A percentile compares a stretch with the other conserved stretches of the same genome.
These are phyloP conservation scores for Collariella sp. DNA, from an alignment of 495 filamentous ascomycete species.

Conservation along the genomic window DNA sequence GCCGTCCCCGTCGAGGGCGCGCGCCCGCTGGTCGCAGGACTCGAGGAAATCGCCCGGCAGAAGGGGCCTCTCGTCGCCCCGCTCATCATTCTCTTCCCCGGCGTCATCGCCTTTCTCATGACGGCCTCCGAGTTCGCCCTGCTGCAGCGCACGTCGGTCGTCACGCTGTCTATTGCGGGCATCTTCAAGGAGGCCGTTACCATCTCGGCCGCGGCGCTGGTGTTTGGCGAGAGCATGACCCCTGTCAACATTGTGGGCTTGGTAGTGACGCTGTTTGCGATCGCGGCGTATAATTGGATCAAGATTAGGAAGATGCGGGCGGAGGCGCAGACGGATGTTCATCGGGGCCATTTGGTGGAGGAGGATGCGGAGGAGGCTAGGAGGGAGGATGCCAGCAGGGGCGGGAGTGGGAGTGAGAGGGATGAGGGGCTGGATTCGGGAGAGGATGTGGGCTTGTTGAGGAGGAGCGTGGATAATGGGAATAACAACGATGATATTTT, in stretches of 20 bases:
- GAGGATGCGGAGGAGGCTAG: background rate
- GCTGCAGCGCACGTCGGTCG: conserved; percentile 88
- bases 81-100: conserved; percentile 77
- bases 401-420: conserved; percentile 15
- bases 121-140: conserved; percentile 93
- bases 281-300: conserved; percentile 87
- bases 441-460: conserved; percentile 21
- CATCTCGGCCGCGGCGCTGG: conserved; percentile 76
- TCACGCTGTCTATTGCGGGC: conserved; percentile 91
- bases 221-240: conserved; percentile 86
- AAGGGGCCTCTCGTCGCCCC: conserved; percentile 52
- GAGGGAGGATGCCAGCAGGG: conserved; percentile 4
- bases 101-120: conserved; percentile 90
- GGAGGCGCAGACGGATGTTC: conserved; percentile 49
- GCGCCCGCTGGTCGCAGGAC: conserved; percentile 50
- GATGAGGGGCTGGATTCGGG: conserved; percentile 13
- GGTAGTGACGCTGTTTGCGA: conserved; percentile 78
- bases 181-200: conserved; percentile 99
- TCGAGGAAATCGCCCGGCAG: conserved; percentile 51
- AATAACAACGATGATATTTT: conserved; percentile 7
- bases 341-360: conserved; percentile 18
- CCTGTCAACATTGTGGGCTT: conserved; percentile 82
- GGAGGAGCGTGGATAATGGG: conserved; percentile 12
- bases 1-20: conserved; percentile 84
- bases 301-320: conserved; percentile 83